Evolutionary conservation across 257 asterid genomes (phyloP), one percentile per base, ranked within the genome.

Genomic region (Linaria vulgaris): DNA sequence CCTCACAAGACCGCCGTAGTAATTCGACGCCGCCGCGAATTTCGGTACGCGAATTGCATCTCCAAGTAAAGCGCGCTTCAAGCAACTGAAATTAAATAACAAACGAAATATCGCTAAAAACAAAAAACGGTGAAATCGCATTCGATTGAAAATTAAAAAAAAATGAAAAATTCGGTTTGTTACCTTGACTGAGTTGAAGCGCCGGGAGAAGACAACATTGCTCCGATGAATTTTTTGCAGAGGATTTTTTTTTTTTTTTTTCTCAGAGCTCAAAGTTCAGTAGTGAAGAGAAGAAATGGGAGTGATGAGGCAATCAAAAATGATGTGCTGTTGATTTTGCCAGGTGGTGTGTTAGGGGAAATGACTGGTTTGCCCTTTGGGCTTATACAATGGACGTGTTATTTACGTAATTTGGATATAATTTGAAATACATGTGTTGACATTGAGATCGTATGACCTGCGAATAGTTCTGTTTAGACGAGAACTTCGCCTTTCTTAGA

Each of bases 151-250:
- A n/a, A n/a, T 57, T 53, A 48, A 24, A 60, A 59, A 19, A 17
- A 15, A 22, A 13, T 6, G 1, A 39, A 9, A 34, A 19, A 31
- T 15, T n/a, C 3, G 61, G 31, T 56, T 27, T 27, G 20, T 53
- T 72, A 79, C 88, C 82, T 67, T 72, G 83, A 74, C 38, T 77
- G 80, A 15, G 52, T 21, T 44, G 80, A 74, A 70, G 79, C 70
- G 57, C 80, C 54, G 7, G 61, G 56, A 57, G 77, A 70, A 54
- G 79, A 64, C 61, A 59, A 58, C 85, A 82, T 82, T 64, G 75
- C 67, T 74, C 67, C 46, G 67, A n/a, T n/a, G 67, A 56, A 67
- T 47, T 59, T 59, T 61, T 39, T 3, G 9, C 7, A 56, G 64
- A 34, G 49, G 46, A 15, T 56, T n/a, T 46, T 17, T 11, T 7